Base-by-base conservation (phyloP, 2,329 filamentous ascomycete species). In the Alternaria hordeiaustralica region DNA sequence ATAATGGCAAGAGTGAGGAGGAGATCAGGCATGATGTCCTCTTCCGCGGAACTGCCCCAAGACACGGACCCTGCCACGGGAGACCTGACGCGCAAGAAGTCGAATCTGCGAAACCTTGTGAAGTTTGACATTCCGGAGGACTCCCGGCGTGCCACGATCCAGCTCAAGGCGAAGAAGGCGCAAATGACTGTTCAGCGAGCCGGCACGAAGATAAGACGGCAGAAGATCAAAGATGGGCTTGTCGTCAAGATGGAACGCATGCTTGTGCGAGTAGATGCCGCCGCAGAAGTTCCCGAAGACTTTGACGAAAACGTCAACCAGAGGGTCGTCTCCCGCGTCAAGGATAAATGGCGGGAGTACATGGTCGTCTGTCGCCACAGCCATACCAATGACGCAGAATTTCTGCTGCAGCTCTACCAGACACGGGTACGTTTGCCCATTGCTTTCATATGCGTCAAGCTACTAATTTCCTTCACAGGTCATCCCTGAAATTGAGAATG, bases 201-300 rank as follows among this genome's bases (percentile, higher is more conserved):
- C 18, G 72, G 74, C 2, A 74, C 72, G 13, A 76, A 69, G 25
- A 62, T 84, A 23, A 73, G 82, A 23, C 79, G 82, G 56, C 71
- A 76, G 56, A 81, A 79, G 63, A 73, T 82, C 47, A 80, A 81
- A 54, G 85, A 88, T 68, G 89, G 89, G 6, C 85, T 89, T 64
- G 87, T 91, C 55, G 81, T 91, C 61, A 90, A 90, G 76, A 88
- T 89, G 78, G 88, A 90, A 72, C 87, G 86, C 63, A 91, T 91
- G 89, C 84, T 91, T 21, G 86, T 91, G 20, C 84, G 87, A 21
- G 84, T 90, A 23, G 89, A 90, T 69, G 82, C 82, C 44, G 71
- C 82, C 44, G 83, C 85, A 66, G 81, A 85, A 4, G 78, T 89
- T 9, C 85, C 87, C 1, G 83, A 86, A 7, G 87, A 90, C 61